Percentiles rank a stretch among this genome's conserved stretches.
Conservation (phyloP, 306 rosid species). For the Sechiopsis laciniata region DNA sequence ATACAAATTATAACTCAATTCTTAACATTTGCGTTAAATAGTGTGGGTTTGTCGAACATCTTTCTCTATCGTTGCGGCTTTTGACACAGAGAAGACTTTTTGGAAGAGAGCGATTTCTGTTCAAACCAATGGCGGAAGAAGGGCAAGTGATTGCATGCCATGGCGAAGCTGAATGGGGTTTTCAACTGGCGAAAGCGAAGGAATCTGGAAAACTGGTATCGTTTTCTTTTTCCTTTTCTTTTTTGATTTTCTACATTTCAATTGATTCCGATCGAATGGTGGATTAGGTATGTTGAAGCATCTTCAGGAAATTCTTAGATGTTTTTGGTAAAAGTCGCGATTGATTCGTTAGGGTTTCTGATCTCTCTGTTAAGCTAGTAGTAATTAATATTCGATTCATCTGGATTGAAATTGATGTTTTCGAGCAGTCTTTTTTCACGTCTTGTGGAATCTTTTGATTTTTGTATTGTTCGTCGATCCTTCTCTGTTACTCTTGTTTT, state of each 20-base stretch:
- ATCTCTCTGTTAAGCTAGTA: not conserved
- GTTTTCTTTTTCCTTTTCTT: too few relatives aligned
- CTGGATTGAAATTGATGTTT: not conserved
- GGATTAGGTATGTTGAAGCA: too few relatives aligned
- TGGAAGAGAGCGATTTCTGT: not conserved
- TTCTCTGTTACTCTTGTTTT: not conserved
- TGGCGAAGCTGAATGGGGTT: conserved; percentile 31
- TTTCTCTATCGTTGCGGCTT: not conserved
- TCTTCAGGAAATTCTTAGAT: not conserved
- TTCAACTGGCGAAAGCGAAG: conserved; percentile 27
- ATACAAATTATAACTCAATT: too few relatives aligned
- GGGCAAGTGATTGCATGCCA: conserved; percentile 44
- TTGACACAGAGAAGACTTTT: not conserved
- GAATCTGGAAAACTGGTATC: conserved; percentile 43
- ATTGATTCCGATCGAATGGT: not conserved
- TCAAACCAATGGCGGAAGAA: conserved; percentile 26
- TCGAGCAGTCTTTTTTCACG: not conserved
- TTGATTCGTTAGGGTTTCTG: conserved; percentile 1
- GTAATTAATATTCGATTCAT: conserved; percentile 4
- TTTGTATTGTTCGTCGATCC: not conserved
- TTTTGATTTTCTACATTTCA: not conserved
- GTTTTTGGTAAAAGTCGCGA: too few relatives aligned
- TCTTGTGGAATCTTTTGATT: not conserved
- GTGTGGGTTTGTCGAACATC: too few relatives aligned
- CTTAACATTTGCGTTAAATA: too few relatives aligned